Evolutionary conservation across 495 filamentous ascomycete species (phyloP).

Genomic region (Opeltia flavorubescens): DNA sequence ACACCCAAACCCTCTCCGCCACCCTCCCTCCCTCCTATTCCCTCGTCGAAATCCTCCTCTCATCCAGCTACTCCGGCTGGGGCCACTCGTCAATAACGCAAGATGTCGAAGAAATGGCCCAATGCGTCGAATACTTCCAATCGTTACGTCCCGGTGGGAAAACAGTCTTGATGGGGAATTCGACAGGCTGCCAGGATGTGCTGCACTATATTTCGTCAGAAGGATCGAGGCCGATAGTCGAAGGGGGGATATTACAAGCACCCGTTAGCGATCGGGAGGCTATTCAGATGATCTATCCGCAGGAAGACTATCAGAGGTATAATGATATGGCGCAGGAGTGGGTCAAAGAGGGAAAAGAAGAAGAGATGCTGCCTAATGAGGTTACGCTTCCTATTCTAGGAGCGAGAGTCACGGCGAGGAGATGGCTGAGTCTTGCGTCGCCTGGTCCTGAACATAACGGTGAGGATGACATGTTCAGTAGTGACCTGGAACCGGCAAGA

Average conservation of each 20-base stretch:
- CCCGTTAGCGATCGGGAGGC: constrained; percentile 67
- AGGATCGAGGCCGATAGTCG: constrained; percentile 34
- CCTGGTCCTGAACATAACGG: constrained; percentile 39
- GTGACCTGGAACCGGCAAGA: constrained; percentile 49
- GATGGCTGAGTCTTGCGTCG: constrained; percentile 55
- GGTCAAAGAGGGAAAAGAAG: constrained; percentile 34
- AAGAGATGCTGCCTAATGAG: constrained; percentile 43
- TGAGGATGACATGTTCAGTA: constrained; percentile 82
- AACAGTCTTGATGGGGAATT: constrained; percentile 80
- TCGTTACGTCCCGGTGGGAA: constrained; percentile 26
- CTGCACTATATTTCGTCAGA: constrained; percentile 52
- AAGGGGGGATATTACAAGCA: constrained; percentile 76
- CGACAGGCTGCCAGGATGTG: constrained; percentile 77
- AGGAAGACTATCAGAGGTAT: constrained; percentile 32
- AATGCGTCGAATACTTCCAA: constrained; percentile 58
- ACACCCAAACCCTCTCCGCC: constrained; percentile 37
- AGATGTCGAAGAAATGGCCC: constrained; percentile 60
- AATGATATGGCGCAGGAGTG: constrained; percentile 39
- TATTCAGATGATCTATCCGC: constrained; percentile 25
- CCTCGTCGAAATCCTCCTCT: constrained; percentile 46
- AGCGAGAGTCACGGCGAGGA: constrained; percentile 46
- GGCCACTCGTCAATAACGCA: constrained; percentile 50
- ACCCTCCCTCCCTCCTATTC: constrained; percentile 48
- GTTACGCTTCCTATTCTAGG: constrained; percentile 33
- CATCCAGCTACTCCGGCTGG: constrained; percentile 58